Base-by-base conservation (phyloP, 805 yeast species). In the Candida tallmaniae region DNA sequence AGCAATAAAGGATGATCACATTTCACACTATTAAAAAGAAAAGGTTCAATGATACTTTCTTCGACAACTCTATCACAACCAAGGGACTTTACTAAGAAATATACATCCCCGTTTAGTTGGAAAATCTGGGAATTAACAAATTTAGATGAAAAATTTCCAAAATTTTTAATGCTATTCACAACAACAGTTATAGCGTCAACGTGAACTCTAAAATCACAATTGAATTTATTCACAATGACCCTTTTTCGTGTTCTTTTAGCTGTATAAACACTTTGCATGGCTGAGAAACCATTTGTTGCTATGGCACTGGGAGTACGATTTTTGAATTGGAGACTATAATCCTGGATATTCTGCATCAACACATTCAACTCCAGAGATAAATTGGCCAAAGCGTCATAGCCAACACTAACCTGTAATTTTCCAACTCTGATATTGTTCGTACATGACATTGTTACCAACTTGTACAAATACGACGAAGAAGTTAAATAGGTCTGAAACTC, bases 181-280 rank as follows among this genome's bases (percentile, higher is more conserved):
- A 61, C 23, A 2, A 44, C 38, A 2, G 55, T 20, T 6, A 35
- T 23, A 28, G 42, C 46, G 20, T 48, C 46, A 6, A 62, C 31
- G 1, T 32, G 22, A 2, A 55, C 7, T 21, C 65, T 67, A 11
- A 70, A 65, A 1, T 74, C 40, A 36, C 67, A 51, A 1, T 78
- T 78, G 6, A 53, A 45, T 8, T 56, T 54, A 15, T 40, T 40
- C 17, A 27, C 28, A 4, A 30, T 37, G 1, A 43, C 43, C 10
- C 49, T 44, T n/a, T 36, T 34, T 22, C 50, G 44, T 5, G 45
- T 31, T 24, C 44, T 44, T 31, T 50, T 44, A 13, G 27, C 14
- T 19, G 29, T 39, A 25, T 26, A 25, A n/a, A 36, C 22, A 6
- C 40, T 33, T 15, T 23, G 29, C n/a, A 23, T 6, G 11, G 15